These are phyloP conservation scores for Gardenia jasminoides DNA, from an alignment of 257 asterid genomes.

Conservation along the genomic window DNA sequence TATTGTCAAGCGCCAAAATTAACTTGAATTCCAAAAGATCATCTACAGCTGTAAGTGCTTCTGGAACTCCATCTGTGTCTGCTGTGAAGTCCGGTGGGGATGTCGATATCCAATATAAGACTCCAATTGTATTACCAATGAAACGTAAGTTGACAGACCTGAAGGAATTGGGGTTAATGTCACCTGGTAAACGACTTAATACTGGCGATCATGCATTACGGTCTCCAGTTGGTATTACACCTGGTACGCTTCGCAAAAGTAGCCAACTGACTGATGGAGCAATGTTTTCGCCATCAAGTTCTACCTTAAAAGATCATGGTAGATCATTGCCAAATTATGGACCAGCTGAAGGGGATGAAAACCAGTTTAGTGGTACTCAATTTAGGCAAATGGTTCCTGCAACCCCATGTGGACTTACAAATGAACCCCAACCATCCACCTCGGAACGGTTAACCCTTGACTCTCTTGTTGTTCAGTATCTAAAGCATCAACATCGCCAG, in stretches of 20 bases:
- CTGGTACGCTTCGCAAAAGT: constrained; percentile 48
- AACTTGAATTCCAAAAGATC: constrained; percentile 34
- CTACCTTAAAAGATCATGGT: constrained; percentile 50
- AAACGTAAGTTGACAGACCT: constrained; percentile 75
- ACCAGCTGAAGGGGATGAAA: constrained; percentile 57
- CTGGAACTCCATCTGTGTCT: constrained; percentile 53
- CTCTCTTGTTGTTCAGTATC: constrained; percentile 85
- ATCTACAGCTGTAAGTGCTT: constrained; percentile 34
- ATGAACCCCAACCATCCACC: constrained; percentile 60
- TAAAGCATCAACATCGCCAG: constrained; percentile 97
- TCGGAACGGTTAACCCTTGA: constrained; percentile 80
- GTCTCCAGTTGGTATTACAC: constrained; percentile 58
- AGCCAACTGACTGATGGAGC: constrained; percentile 57
- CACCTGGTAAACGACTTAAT: constrained; percentile 65
- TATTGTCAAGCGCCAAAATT: constrained; percentile 40
- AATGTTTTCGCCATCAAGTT: constrained; percentile 43
- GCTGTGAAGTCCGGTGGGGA: constrained; percentile 48
- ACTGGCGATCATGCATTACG: constrained; percentile 58
- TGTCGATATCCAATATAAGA: constrained; percentile 50
- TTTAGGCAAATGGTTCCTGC: constrained; percentile 35
- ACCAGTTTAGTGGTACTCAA: constrained; percentile 26
- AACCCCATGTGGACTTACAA: constrained; percentile 50
- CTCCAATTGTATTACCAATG: constrained; percentile 82
- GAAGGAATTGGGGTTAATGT: constrained; percentile 47
- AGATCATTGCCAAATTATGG: constrained; percentile 36